Conservation (phyloP, 2,329 filamentous ascomycete genomes). For the Epicoccum nigrum region DNA sequence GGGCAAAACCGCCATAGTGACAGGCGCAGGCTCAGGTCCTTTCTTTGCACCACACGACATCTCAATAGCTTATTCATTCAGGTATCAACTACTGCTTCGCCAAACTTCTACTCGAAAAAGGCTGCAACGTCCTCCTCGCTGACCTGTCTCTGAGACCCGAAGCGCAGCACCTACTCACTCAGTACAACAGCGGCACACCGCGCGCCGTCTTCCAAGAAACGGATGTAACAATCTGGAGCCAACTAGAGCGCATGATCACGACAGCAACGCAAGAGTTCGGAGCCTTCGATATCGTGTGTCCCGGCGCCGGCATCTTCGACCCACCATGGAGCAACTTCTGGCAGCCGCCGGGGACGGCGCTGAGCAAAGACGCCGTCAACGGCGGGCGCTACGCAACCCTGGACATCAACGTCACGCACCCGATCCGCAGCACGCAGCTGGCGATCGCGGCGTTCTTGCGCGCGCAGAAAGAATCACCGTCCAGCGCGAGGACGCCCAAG, state of each 20-base stretch:
- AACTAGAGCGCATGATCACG: conserved; percentile 44
- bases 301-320: conserved; percentile 58
- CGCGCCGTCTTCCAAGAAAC: conserved; percentile 53
- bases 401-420: conserved; percentile 57
- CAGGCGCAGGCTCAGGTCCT: conserved; percentile 52
- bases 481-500: conserved; percentile 45
- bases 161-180: conserved; percentile 46
- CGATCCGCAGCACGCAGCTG: conserved; percentile 55
- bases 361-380: conserved; percentile 42
- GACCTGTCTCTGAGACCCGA: conserved; percentile 56
- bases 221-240: conserved; percentile 48
- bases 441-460: conserved; percentile 54
- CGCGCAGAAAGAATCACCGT: conserved; percentile 30
- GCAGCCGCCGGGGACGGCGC: conserved; percentile 51
- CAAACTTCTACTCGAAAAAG: conserved; percentile 50
- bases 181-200: conserved; percentile 28
- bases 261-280: conserved; percentile 39
- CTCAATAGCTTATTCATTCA: conserved; percentile 21
- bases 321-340: conserved; percentile 57
- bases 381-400: conserved; percentile 41
- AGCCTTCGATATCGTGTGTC: conserved; percentile 54
- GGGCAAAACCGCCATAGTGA: conserved; percentile 56
- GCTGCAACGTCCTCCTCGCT: conserved; percentile 57
- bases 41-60: background rate
- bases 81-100: conserved; percentile 58